Base-by-base conservation (phyloP, 495 filamentous ascomycete species). In the Penicillium verhagenii region DNA sequence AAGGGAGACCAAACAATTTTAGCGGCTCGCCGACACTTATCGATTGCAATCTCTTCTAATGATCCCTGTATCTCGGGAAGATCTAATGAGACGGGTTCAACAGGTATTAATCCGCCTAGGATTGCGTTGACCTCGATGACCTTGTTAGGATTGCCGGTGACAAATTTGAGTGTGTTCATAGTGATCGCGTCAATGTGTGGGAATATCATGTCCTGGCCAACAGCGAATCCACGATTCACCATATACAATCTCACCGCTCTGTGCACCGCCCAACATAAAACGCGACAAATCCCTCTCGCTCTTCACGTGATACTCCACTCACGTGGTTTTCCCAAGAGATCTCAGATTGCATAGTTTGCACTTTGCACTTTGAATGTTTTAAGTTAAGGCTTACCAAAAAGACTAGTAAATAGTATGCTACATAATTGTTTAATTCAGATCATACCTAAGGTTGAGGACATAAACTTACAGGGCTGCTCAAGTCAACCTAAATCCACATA, bases 91-190 rank as follows among this genome's bases (percentile, higher is more conserved):
- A 84, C 77, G 67, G 71, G 87, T 49, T 77, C 71, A 39, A 93
- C 72, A 42, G 83, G 70, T 60, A 90, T 83, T 14, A 78, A 74
- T 18, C 80, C 77, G 39, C 81, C 80, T 10, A 94, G 77, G 63
- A 95, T 92, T 6, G 85, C 85, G 63, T 85, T 80, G 52, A 91
- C 88, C 67, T 96, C 90, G 49, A 66, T 64, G 26, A 92, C 82
- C 72, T 94, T 94, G 76, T 91, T 91, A 53, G 78, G 75, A 71
- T 95, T 93, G 57, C 90, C 88, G 1, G 90, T 95, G 58, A 93
- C 90, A 74, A 95, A 95, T 6, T 56, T 65, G 47, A 56, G 56
- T 10, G 50, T 26, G 31, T 49, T 54, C 62, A 65, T 65, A 19
- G 26, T 50, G 47, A 21, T 9, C 3, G 8, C 40, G 3, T 18